A percentile compares a stretch with the other conserved stretches of the same genome.
Evolutionary conservation across 1,139 yeast species (phyloP).

Genomic region (Arxiozyma slooffiae): DNA sequence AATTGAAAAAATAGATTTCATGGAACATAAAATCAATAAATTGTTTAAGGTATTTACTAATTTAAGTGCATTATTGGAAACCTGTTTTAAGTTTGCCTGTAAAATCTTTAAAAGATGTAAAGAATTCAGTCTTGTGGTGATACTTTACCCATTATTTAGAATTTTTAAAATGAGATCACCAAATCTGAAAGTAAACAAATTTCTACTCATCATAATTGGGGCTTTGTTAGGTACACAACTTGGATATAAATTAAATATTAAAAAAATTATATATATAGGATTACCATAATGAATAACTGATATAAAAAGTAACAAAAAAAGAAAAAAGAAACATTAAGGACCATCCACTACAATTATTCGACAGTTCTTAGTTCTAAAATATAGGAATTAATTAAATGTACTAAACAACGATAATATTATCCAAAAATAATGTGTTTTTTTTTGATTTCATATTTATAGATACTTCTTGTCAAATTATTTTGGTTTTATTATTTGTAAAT

Average conservation of each 20-base stretch:
- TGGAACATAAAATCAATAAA: constrained; percentile 8
- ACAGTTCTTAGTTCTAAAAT: too few species aligned
- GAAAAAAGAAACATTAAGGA: too few species aligned
- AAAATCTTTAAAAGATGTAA: background rate
- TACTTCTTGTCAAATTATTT: background rate
- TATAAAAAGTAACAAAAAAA: background rate
- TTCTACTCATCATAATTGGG: background rate
- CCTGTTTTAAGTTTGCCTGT: background rate
- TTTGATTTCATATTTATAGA: background rate
- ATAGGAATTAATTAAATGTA: background rate
- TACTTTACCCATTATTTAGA: background rate
- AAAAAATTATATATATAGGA: background rate
- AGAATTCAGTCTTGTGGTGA: background rate
- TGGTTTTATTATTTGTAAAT: constrained; percentile 5
- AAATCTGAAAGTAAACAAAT: background rate
- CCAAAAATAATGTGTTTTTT: background rate
- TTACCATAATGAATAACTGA: background rate
- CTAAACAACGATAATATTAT: too few species aligned
- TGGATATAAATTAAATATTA: background rate
- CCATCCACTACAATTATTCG: too few species aligned
- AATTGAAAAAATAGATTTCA: constrained; percentile 9
- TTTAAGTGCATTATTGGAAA: background rate
- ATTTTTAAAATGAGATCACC: too few species aligned
- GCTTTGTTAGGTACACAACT: background rate
- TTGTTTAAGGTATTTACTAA: background rate